Percentiles rank a stretch among this genome's conserved stretches.
Evolutionary conservation across 129 eudicot species (phyloP).

Genomic region (Tanacetum coccineum): DNA sequence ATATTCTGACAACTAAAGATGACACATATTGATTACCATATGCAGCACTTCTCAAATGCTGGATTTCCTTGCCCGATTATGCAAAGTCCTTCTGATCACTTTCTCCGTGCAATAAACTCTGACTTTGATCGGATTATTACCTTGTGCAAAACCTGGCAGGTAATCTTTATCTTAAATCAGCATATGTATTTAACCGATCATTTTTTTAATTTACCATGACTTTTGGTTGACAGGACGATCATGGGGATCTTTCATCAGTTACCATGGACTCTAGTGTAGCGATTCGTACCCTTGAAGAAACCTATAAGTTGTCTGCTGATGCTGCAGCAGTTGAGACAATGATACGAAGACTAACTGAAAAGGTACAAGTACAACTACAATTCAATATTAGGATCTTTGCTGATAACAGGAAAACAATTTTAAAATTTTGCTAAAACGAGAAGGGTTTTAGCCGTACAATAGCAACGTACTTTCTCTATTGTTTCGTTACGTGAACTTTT

Average conservation of each 20-base stretch:
- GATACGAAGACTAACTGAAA: constrained; percentile 73
- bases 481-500: too few relatives aligned
- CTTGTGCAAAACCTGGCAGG: constrained; percentile 96
- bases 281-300: constrained; percentile 89
- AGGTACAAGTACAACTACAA: constrained; percentile 27
- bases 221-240: constrained; percentile 56
- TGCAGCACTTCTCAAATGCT: constrained; percentile 95
- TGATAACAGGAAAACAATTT: too few relatives aligned
- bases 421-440: background rate
- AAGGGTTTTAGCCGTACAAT: too few relatives aligned
- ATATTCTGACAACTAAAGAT: too few relatives aligned
- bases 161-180: constrained; percentile 12
- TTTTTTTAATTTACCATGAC: background rate
- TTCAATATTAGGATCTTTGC: too few relatives aligned
- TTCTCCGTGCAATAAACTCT: constrained; percentile 87
- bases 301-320: constrained; percentile 80
- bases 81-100: constrained; percentile 99
- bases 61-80: constrained; percentile 99
- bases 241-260: constrained; percentile 84
- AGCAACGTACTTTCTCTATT: too few relatives aligned
- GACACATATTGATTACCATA: background rate
- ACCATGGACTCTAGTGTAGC: constrained; percentile 95
- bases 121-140: constrained; percentile 89
- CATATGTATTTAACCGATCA: background rate
- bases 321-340: constrained; percentile 83